phyloP scores from a whole-genome alignment of 805 yeast species.

The Kodamaea kaohsiungensis region DNA sequence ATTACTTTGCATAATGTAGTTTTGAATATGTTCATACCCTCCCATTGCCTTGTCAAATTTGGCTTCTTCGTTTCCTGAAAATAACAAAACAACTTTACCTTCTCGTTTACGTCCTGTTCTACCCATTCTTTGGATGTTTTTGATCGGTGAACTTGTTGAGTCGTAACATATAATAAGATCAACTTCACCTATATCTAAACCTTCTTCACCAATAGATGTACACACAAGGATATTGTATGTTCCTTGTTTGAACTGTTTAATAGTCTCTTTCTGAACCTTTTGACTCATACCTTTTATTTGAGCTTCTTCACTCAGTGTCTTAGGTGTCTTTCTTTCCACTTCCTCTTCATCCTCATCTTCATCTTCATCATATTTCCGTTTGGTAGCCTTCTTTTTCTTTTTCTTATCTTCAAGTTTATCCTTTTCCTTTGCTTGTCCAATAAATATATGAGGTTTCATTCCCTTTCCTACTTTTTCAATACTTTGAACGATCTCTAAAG shows the following conservation, averaged over 20 bases:
- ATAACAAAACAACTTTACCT: conserved; percentile 75
- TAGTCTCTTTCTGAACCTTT: conserved; percentile 77
- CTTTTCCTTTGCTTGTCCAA: conserved; percentile 85
- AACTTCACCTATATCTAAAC: conserved; percentile 97
- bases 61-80: conserved; percentile 72
- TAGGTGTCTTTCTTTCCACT: conserved; percentile 29
- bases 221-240: conserved; percentile 82
- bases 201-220: conserved; percentile 98
- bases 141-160: conserved; percentile 89
- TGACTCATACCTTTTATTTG: conserved; percentile 88
- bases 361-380: conserved; percentile 27
- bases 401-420: conserved; percentile 64
- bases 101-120: conserved; percentile 95
- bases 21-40: conserved; percentile 78
- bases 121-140: conserved; percentile 95
- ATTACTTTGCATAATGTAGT: conserved; percentile 55
- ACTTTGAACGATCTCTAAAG: conserved; percentile 76
- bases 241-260: conserved; percentile 72
- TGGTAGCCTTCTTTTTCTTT: conserved; percentile 41
- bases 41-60: conserved; percentile 85
- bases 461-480: conserved; percentile 40
- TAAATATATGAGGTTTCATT: conserved; percentile 77
- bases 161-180: conserved; percentile 92
- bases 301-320: conserved; percentile 66
- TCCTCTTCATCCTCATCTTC: conserved; percentile 26